Evolutionary conservation across 208 protist genomes (phyloP), one percentile per base, ranked within the genome.

Genomic region (Acanthamoeba triangularis): DNA sequence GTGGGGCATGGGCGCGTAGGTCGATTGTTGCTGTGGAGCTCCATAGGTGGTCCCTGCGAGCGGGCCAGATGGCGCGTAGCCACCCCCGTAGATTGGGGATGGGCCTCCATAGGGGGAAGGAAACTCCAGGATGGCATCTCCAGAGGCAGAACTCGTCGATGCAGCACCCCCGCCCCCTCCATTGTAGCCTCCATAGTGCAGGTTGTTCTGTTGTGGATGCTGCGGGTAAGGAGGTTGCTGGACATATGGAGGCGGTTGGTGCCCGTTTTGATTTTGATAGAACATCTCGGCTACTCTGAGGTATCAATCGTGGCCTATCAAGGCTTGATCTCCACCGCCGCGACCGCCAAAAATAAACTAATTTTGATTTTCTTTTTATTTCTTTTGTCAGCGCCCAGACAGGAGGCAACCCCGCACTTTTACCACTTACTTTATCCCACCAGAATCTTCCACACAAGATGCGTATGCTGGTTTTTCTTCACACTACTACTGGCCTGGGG

Each of bases 71-170:
- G 23, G 28, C 11, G 67, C 23, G 30, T 76, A 76, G 67, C 67
- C 67, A 8, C 35, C 28, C n/a, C 20, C n/a, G 63, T 33, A 69
- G 63, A 33, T 20, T 16, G 14, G n/a, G 37, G 14, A 30, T 1
- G 65, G 28, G 65, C 28, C 67, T n/a, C 67, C 67, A 76, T 44
- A 76, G 18, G 67, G 67, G 8, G 30, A 44, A 8, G 67, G 67
- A 76, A 76, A 76, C 37, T 76, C 67, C 11, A 76, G 67, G 7
- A 76, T 76, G 25, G 67, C 23, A 41, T 41, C 67, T 76, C 67
- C 67, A 44, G 67, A 76, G 3, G 33, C 3, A 23, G 67, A 16
- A 13, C 28, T 8, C 14, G 67, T 1, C 25, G 33, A 10, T 20
- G 49, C 49, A 18, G 49, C 1, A 14, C 49, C 49, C 49, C 1